Conservation (phyloP, 305 asterid genomes). For the Striga hermonthica region DNA sequence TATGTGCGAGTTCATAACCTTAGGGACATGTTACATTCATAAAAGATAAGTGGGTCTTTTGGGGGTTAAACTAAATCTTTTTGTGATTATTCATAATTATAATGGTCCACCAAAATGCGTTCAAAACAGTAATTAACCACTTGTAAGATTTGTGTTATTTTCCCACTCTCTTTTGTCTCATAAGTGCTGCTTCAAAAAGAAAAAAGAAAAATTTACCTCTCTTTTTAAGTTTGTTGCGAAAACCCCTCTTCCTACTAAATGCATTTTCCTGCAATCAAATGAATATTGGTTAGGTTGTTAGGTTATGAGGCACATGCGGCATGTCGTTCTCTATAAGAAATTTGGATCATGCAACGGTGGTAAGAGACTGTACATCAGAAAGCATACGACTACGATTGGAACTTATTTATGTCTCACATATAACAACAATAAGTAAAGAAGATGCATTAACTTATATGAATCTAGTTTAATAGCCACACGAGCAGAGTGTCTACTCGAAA, state of each 20-base stretch:
- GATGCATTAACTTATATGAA: background rate
- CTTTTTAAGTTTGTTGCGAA: conserved; percentile 70
- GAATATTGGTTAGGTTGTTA: conserved; percentile 3
- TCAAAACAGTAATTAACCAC: background rate
- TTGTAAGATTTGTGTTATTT: background rate
- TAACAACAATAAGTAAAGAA: background rate
- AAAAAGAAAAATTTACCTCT: conserved; percentile 36
- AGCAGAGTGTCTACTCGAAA: background rate
- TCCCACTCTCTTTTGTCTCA: conserved; percentile 6
- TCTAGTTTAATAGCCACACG: background rate
- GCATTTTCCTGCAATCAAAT: conserved; percentile 60
- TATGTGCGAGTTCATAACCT: background rate
- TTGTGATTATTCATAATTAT: background rate
- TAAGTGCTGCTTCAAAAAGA: conserved; percentile 2
- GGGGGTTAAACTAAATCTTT: background rate
- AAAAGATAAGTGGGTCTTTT: background rate
- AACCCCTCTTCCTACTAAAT: conserved; percentile 72
- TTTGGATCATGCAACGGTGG: background rate
- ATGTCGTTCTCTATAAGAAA: background rate
- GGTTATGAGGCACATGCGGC: background rate
- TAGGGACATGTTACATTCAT: background rate
- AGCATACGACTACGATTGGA: too few species aligned
- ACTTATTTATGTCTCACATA: background rate
- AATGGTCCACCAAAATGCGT: background rate
- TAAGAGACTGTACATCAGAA: too few species aligned